Percentiles rank a stretch among this genome's conserved stretches.
Evolutionary conservation across 768 basidiomycete species (phyloP).

Genomic region (Rhizopogon sp.): DNA sequence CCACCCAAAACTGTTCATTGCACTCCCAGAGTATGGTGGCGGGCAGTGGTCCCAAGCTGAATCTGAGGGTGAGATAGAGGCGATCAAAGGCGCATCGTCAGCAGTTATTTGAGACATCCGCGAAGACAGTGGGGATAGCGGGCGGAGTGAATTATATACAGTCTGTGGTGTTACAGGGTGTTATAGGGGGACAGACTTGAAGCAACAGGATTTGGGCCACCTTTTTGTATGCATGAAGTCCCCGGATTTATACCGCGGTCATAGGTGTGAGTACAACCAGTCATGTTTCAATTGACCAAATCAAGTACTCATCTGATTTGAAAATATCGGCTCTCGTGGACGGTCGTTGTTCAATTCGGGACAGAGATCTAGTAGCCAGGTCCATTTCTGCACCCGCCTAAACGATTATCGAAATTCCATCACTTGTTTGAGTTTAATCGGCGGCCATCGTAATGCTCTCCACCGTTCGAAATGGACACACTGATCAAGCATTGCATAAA

Average conservation of each 20-base stretch:
- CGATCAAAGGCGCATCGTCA: slow-evolving; percentile 53
- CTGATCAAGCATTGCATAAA: too few relatives aligned
- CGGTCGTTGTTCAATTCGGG: slow-evolving; percentile 22
- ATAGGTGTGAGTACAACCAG: slow-evolving; percentile 22
- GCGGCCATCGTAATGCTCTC: not conserved
- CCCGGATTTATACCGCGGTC: slow-evolving; percentile 28
- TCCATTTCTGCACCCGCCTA: slow-evolving; percentile 16
- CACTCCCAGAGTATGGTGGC: slow-evolving; percentile 28
- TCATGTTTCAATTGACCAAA: slow-evolving; percentile 26
- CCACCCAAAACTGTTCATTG: slow-evolving; percentile 38
- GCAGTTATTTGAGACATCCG: slow-evolving; percentile 58
- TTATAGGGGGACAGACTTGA: slow-evolving; percentile 5
- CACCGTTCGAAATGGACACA: too few relatives aligned
- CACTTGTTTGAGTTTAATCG: slow-evolving; percentile 13
- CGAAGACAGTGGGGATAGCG: slow-evolving; percentile 22
- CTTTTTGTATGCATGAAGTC: slow-evolving; percentile 11
- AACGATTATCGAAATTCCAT: slow-evolving; percentile 13
- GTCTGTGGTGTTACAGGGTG: slow-evolving; percentile 2
- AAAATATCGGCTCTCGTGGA: slow-evolving; percentile 25
- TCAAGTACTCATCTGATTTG: slow-evolving; percentile 28
- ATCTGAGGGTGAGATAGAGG: slow-evolving; percentile 40
- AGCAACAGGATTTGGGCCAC: slow-evolving; percentile 13
- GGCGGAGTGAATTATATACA: slow-evolving; percentile 8
- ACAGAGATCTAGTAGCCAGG: slow-evolving; percentile 19
- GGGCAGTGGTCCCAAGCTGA: slow-evolving; percentile 43